Evolutionary conservation across 1,284 basidiomycete species (phyloP).

Genomic region (Violaceomyces palustris): DNA sequence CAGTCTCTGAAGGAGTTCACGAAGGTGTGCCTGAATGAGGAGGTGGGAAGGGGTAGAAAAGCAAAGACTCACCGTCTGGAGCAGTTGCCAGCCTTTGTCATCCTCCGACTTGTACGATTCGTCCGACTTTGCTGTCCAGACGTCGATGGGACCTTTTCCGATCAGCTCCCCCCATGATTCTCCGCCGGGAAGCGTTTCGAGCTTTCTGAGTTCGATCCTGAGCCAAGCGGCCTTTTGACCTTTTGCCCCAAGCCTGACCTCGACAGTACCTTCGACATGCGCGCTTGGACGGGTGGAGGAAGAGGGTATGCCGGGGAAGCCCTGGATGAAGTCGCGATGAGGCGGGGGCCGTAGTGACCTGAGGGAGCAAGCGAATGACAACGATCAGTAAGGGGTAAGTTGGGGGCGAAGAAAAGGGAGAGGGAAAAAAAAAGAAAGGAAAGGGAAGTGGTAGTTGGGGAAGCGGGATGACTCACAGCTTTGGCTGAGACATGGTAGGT

Average conservation of each 20-base stretch:
- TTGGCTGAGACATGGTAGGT: constrained; percentile 29
- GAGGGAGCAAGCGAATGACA: too few relatives aligned
- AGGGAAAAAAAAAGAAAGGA: neutral
- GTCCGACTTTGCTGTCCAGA: constrained; percentile 35
- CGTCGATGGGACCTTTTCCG: constrained; percentile 45
- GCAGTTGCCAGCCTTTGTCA: constrained; percentile 32
- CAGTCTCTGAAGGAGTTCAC: too few relatives aligned
- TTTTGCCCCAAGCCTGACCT: constrained; percentile 38
- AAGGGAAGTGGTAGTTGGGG: neutral
- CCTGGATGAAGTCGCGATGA: constrained; percentile 46
- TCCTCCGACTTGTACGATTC: constrained; percentile 21
- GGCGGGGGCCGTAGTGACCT: constrained; percentile 38
- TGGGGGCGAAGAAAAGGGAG: too few relatives aligned
- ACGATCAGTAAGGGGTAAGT: too few relatives aligned
- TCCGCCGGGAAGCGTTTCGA: constrained; percentile 43
- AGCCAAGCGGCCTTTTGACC: constrained; percentile 48
- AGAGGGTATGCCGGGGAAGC: constrained; percentile 46
- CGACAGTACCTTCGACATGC: constrained; percentile 44
- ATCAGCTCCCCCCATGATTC: constrained; percentile 51
- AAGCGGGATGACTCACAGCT: constrained; percentile 6
- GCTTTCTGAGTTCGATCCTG: constrained; percentile 49
- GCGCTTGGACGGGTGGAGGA: constrained; percentile 35
- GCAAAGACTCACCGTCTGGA: constrained; percentile 14
- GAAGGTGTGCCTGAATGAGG: too few relatives aligned
- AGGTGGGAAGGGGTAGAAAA: too few relatives aligned